Conservation (phyloP, 495 filamentous ascomycete species). For the Platismatia glauca region DNA sequence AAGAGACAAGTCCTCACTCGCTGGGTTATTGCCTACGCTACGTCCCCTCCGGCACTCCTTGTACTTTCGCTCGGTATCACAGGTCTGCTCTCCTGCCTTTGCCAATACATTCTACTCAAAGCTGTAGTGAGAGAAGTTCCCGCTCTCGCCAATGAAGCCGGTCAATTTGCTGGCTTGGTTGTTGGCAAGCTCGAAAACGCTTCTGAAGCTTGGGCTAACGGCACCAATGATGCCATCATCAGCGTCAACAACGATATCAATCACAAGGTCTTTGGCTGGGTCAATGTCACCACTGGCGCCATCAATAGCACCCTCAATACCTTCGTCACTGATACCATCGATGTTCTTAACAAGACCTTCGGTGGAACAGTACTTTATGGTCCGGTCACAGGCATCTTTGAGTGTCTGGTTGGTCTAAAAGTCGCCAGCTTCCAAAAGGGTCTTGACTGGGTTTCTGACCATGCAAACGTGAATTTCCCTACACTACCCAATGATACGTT, state of each 20-base stretch:
- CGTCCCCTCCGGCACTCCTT: conserved; percentile 75
- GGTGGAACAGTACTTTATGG: conserved; percentile 65
- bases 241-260: conserved; percentile 67
- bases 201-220: conserved; percentile 65
- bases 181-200: conserved; percentile 62
- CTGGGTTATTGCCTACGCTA: conserved; percentile 83
- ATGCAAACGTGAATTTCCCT: conserved; percentile 79
- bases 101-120: conserved; percentile 71
- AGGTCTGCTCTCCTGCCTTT: conserved; percentile 75
- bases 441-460: conserved; percentile 78
- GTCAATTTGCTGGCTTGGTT: conserved; percentile 72
- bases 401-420: conserved; percentile 71
- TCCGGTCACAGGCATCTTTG: conserved; percentile 62
- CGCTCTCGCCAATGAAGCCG: conserved; percentile 63
- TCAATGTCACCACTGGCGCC: conserved; percentile 67
- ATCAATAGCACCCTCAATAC: conserved; percentile 79
- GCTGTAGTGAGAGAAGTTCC: conserved; percentile 68
- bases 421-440: conserved; percentile 67
- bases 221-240: conserved; percentile 64
- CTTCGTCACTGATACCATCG: conserved; percentile 65
- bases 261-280: conserved; percentile 77
- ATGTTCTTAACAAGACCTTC: conserved; percentile 67
- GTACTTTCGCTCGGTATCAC: conserved; percentile 78
- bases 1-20: conserved; percentile 63
- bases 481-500: conserved; percentile 71